Percentiles rank a stretch among this genome's conserved stretches.
phyloP scores from a whole-genome alignment of 2,329 filamentous ascomycete genomes.

The Diplodia scrobiculata region DNA sequence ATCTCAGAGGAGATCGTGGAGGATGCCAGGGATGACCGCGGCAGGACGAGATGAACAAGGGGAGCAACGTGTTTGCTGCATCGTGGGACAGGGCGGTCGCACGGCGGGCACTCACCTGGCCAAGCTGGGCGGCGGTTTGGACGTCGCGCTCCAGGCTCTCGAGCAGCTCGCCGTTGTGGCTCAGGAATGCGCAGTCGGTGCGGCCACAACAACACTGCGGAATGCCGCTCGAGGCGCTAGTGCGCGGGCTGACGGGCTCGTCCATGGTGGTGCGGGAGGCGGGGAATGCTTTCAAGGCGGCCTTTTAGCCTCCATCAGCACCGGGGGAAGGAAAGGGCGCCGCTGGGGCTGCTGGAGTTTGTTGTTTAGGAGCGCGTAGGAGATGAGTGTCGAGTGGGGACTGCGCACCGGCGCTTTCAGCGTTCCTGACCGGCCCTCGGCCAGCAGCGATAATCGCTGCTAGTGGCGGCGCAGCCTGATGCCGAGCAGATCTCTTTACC shows the following conservation, averaged over 20 bases:
- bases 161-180: conserved; percentile 76
- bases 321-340: conserved; percentile 17
- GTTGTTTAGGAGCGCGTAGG: conserved; percentile 21
- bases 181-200: conserved; percentile 74
- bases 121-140: conserved; percentile 79
- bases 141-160: conserved; percentile 86
- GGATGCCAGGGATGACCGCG: not conserved
- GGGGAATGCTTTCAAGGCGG: conserved; percentile 20
- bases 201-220: conserved; percentile 80
- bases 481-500: not conserved
- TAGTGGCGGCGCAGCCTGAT: not conserved
- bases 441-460: conserved; percentile 13
- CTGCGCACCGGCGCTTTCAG: conserved; percentile 1
- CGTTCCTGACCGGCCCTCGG: not conserved
- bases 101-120: conserved; percentile 71
- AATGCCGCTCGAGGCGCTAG: conserved; percentile 37
- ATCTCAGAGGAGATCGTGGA: conserved; percentile 20
- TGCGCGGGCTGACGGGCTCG: conserved; percentile 20
- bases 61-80: conserved; percentile 11
- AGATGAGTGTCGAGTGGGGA: conserved; percentile 23
- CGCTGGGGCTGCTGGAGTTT: conserved; percentile 16
- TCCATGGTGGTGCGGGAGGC: conserved; percentile 22
- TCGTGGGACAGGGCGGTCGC: conserved; percentile 9
- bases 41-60: conserved; percentile 5
- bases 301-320: conserved; percentile 26